These are phyloP conservation scores for Coniferiporia sulphurascens DNA, from an alignment of 1,284 basidiomycete species.

Conservation along the genomic window DNA sequence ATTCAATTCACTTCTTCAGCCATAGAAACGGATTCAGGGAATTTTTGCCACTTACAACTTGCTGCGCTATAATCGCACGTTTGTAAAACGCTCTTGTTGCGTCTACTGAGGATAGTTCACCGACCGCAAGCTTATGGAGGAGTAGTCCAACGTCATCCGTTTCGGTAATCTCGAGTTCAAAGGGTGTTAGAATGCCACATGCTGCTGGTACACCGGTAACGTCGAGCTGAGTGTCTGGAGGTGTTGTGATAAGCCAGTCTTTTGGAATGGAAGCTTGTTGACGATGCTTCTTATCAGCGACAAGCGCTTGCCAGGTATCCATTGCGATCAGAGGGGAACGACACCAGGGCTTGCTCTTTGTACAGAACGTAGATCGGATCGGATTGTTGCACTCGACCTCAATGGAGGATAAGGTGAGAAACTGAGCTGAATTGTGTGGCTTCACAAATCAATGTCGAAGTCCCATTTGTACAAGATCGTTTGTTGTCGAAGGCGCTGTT, in stretches of 20 bases:
- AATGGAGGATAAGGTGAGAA: not conserved
- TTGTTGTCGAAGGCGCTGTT: not conserved
- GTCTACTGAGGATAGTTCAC: conserved; percentile 55
- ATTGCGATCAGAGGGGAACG: not conserved
- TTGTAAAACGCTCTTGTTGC: conserved; percentile 76
- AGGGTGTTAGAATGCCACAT: conserved; percentile 53
- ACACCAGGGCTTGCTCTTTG: not conserved
- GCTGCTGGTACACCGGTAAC: conserved; percentile 52
- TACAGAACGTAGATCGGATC: not conserved
- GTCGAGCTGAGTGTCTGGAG: conserved; percentile 40
- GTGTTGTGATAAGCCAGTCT: conserved; percentile 48
- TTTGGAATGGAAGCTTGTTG: conserved; percentile 54
- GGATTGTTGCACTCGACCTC: not conserved
- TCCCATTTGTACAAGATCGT: no score
- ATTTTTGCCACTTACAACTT: conserved; percentile 50
- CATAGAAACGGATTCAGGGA: not conserved
- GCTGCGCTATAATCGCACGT: conserved; percentile 76
- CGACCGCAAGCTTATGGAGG: conserved; percentile 41
- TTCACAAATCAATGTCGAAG: not conserved
- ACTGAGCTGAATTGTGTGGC: not conserved
- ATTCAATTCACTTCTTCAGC: conserved; percentile 12
- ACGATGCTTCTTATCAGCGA: conserved; percentile 43
- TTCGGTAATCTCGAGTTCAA: conserved; percentile 66
- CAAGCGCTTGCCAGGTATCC: conserved; percentile 44
- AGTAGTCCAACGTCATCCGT: conserved; percentile 45